A percentile compares a stretch with the other conserved stretches of the same genome.
Evolutionary conservation across 306 rosid species (phyloP).

Genomic region (Pterocarpus macrocarpus): DNA sequence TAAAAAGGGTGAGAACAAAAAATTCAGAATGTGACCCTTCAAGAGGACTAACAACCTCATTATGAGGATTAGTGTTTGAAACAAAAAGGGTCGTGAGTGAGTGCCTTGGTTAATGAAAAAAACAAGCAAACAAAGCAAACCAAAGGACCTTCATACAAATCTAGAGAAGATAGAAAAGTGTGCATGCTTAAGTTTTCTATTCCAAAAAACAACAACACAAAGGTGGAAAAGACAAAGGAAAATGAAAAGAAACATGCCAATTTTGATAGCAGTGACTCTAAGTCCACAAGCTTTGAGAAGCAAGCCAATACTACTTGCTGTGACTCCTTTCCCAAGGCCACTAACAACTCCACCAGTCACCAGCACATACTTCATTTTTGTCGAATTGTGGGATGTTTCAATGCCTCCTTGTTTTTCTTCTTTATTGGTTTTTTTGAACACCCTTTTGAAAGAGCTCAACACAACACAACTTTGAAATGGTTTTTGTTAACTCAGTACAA

Average conservation of each 20-base stretch:
- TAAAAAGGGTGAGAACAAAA: neutral
- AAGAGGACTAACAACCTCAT: constrained; percentile 1
- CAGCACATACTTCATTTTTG: constrained; percentile 82
- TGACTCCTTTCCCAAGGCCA: constrained; percentile 95
- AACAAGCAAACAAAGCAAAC: too few relatives aligned
- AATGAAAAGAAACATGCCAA: constrained; percentile 60
- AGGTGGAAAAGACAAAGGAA: neutral
- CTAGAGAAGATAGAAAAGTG: constrained; percentile 30
- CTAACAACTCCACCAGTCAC: constrained; percentile 98
- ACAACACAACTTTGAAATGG: too few relatives aligned
- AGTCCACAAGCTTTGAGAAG: constrained; percentile 96
- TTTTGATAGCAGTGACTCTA: constrained; percentile 87
- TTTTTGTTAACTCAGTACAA: too few relatives aligned
- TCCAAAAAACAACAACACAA: neutral
- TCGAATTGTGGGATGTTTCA: neutral
- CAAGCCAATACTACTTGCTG: constrained; percentile 94
- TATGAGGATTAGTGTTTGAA: neutral
- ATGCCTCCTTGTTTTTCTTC: neutral
- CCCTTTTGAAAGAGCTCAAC: neutral
- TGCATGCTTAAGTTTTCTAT: constrained; percentile 13
- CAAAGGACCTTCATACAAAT: neutral
- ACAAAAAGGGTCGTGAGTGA: neutral
- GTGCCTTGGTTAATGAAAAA: too few relatives aligned
- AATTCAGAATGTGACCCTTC: constrained; percentile 35
- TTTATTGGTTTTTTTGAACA: neutral